phyloP scores from a whole-genome alignment of 2,329 filamentous ascomycete species.

The Bertia moriformis region DNA sequence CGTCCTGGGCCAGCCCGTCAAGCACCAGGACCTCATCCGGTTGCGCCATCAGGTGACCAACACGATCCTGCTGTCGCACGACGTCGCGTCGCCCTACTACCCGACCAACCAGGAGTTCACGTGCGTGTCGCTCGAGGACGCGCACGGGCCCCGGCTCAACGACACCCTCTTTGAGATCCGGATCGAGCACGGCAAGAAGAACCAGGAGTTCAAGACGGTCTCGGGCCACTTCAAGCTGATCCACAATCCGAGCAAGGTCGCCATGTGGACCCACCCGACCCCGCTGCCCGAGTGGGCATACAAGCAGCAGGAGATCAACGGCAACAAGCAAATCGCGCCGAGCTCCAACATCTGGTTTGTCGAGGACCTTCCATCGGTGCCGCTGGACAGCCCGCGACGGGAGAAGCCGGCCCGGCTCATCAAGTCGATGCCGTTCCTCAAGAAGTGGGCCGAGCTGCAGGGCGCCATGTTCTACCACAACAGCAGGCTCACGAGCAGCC shows the following conservation, averaged over 20 bases:
- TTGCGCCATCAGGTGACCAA: conserved; percentile 78
- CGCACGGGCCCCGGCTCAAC: conserved; percentile 59
- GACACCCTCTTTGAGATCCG: conserved; percentile 89
- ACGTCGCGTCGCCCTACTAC: conserved; percentile 90
- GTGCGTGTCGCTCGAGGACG: conserved; percentile 59
- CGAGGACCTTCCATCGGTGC: conserved; percentile 75
- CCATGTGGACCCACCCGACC: conserved; percentile 95
- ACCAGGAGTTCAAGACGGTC: conserved; percentile 77
- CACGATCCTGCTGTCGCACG: conserved; percentile 76
- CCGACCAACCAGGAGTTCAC: conserved; percentile 99
- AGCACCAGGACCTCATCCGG: conserved; percentile 73
- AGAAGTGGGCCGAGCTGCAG: conserved; percentile 92
- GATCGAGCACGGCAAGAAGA: conserved; percentile 70
- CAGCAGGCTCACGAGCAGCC: conserved; percentile 90
- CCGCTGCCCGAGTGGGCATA: conserved; percentile 94
- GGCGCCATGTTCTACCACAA: conserved; percentile 99
- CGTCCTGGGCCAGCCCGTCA: conserved; percentile 48
- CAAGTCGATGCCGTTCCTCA: conserved; percentile 78
- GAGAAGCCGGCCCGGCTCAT: conserved; percentile 63
- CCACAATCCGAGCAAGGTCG: conserved; percentile 86
- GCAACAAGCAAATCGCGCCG: conserved; percentile 86
- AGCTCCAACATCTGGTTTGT: conserved; percentile 90
- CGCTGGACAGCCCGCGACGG: conserved; percentile 57
- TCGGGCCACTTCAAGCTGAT: conserved; percentile 91
- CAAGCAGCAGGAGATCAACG: conserved; percentile 97